Conservation (phyloP, 805 yeast species). For the Teunomyces aglyptinius region DNA sequence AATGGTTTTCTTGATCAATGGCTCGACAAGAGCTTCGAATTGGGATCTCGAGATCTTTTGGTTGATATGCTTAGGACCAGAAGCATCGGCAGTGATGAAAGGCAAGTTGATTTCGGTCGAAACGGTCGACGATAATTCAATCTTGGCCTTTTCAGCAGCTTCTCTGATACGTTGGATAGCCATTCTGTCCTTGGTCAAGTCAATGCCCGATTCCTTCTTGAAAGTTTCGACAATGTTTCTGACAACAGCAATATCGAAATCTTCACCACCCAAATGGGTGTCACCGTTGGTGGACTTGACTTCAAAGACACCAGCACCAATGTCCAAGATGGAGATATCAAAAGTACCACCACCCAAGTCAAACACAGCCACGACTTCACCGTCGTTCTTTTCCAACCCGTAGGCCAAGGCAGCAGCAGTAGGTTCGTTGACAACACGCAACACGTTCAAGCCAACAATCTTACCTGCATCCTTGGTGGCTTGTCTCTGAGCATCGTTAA, state of each 20-base stretch:
- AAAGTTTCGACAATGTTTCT: slow-evolving; percentile 79
- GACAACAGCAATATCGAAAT: slow-evolving; percentile 82
- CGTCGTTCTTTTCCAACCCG: slow-evolving; percentile 80
- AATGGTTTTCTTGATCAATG: slow-evolving; percentile 68
- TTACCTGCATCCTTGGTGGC: slow-evolving; percentile 98
- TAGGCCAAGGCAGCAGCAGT: slow-evolving; percentile 94
- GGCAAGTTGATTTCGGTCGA: slow-evolving; percentile 77
- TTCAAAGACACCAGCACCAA: slow-evolving; percentile 96
- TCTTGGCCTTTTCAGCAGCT: slow-evolving; percentile 88
- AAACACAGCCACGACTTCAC: slow-evolving; percentile 89
- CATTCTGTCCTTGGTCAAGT: slow-evolving; percentile 63
- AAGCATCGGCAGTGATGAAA: slow-evolving; percentile 83
- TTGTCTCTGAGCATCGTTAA: slow-evolving; percentile 89
- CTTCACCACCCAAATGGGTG: slow-evolving; percentile 92
- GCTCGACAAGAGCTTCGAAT: slow-evolving; percentile 64
- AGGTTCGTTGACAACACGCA: slow-evolving; percentile 88
- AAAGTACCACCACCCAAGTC: slow-evolving; percentile 99
- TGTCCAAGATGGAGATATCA: slow-evolving; percentile 94
- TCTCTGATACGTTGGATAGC: slow-evolving; percentile 85
- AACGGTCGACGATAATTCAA: slow-evolving; percentile 74
- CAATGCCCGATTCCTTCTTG: slow-evolving; percentile 70
- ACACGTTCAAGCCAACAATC: slow-evolving; percentile 88
- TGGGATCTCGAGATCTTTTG: slow-evolving; percentile 65
- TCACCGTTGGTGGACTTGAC: slow-evolving; percentile 97
- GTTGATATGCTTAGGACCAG: slow-evolving; percentile 78